Conservation (phyloP, 2,329 filamentous ascomycete species). For the Pseudogymnoascus sp. region DNA sequence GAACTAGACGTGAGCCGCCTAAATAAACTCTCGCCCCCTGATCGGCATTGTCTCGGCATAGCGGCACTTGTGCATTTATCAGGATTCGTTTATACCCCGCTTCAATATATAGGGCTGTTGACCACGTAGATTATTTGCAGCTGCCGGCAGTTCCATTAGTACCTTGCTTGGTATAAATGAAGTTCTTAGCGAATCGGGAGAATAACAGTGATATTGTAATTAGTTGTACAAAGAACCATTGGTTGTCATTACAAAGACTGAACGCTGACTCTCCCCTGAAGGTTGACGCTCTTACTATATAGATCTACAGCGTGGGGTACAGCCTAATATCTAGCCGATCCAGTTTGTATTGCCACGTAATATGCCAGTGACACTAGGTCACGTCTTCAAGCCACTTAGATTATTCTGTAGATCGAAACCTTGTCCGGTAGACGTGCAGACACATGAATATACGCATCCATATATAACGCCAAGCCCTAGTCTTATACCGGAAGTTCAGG, state of each 20-base stretch:
- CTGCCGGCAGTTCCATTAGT: background rate
- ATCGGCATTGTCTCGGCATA: background rate
- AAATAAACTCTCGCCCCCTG: constrained; percentile 20
- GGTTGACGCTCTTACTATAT: background rate
- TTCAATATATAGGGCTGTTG: background rate
- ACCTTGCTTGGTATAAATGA: background rate
- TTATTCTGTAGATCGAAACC: background rate
- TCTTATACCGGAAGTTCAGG: background rate
- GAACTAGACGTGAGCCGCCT: background rate
- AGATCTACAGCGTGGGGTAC: background rate
- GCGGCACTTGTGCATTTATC: background rate
- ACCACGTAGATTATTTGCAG: background rate
- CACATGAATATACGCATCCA: background rate
- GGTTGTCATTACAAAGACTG: background rate
- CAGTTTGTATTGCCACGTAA: background rate
- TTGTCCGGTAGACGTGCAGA: background rate
- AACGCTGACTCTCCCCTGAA: background rate
- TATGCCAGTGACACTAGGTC: background rate
- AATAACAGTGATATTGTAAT: no score
- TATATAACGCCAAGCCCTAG: background rate
- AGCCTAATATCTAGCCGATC: background rate
- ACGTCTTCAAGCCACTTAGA: background rate
- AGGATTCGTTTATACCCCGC: background rate
- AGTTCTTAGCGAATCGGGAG: no score
- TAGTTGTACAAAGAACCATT: background rate